Percentiles rank a stretch among this genome's conserved stretches.
These are phyloP conservation scores for Tricholoma saponaceum DNA, from an alignment of 768 basidiomycete genomes.

Conservation along the genomic window DNA sequence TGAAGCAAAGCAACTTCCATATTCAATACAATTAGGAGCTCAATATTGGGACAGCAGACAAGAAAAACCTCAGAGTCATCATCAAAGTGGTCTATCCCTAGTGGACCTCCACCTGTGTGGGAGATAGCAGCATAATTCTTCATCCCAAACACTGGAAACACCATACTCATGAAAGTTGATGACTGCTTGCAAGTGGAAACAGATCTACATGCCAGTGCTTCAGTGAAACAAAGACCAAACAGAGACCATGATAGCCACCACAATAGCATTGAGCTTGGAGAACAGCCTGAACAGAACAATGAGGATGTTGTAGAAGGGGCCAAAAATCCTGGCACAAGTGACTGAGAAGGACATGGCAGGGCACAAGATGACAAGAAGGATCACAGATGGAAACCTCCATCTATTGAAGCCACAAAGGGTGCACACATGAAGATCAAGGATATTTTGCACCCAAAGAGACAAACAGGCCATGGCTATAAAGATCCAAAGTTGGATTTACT, in stretches of 20 bases:
- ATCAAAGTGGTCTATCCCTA: background rate
- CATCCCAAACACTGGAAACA: background rate
- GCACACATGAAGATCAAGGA: background rate
- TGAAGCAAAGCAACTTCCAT: background rate
- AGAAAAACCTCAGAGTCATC: background rate
- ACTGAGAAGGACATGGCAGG: conserved; percentile 1
- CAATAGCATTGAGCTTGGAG: no score
- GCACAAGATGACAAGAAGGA: conserved; percentile 7
- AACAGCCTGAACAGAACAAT: background rate
- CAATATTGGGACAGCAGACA: background rate
- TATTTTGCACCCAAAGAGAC: background rate
- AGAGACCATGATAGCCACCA: background rate
- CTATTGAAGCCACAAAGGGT: background rate
- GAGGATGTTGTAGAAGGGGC: background rate
- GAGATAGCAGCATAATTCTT: background rate
- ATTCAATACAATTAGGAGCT: background rate
- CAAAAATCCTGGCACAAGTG: background rate
- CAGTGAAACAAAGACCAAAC: background rate
- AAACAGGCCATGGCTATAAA: conserved; percentile 3
- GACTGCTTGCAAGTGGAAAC: background rate
- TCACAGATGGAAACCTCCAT: background rate
- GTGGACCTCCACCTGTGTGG: background rate
- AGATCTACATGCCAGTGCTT: background rate
- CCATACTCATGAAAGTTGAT: background rate
- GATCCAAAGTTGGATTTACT: conserved; percentile 7